Evolutionary conservation across 352 stramenopile species (phyloP), one percentile per base, ranked within the genome.

Genomic region (Pythium phragmitis): DNA sequence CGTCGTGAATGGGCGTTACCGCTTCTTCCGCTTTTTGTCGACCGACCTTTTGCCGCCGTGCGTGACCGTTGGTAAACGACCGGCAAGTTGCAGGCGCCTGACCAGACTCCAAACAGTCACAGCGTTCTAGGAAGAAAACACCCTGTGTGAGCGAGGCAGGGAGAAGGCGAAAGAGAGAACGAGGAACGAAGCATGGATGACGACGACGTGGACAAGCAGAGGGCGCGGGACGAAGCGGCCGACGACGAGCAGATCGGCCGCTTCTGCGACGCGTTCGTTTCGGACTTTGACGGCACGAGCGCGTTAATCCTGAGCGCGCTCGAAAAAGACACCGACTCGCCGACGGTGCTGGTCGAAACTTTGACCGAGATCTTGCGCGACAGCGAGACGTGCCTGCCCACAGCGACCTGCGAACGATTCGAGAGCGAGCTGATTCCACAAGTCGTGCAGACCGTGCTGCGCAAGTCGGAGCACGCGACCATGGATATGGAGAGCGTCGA

Each of bases 371-470:
- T 72, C 60, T 59, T 73, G 17, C 55, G 55, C 8, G 28, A 60
- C 7, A 67, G 36, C 14, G 68, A 67, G 12, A 39, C 56, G 12
- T 63, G 60, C 50, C 48, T 81, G 12, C 57, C 74, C 2, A 21
- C 53, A 0, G 76, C 79, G 4, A 26, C 79, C 2, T 26, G 48
- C 8, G 67, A 88, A 14, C 78, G 73, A 3, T 60, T 91, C 19
- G 76, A 84, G 28, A 68, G 48, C 4, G 79, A 86, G 17, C 77
- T 92, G 16, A 50, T 90, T 13, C 81, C 79, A 7, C 79, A 90
- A 45, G 55, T 83, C 16, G 74, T 86, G 41, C 81, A 88, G 45
- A 41, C 88, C 23, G 48, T 91, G 28, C 58, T 93, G 19, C 52
- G 43, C 12, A 60, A 51, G 16, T 60, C 53, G 1, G 52, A 48